phyloP scores from a whole-genome alignment of 2,329 filamentous ascomycete genomes.

The Cyphellophora europaea region DNA sequence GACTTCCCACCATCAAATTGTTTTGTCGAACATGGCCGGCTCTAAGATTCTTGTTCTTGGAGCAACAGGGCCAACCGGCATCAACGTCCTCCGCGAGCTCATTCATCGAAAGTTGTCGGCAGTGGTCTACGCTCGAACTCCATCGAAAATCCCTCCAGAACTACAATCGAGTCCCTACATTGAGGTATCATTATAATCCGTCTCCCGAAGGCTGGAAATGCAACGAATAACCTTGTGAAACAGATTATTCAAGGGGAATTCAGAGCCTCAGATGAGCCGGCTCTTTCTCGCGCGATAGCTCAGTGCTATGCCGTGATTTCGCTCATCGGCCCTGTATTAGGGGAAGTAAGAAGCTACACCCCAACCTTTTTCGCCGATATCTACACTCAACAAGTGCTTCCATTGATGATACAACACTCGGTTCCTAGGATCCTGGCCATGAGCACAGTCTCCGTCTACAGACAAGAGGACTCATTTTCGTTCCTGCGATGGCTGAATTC shows the following conservation, averaged over 20 bases:
- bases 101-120: not conserved
- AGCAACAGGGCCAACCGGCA: not conserved
- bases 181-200: too few relatives aligned
- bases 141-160: not conserved
- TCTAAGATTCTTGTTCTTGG: not conserved
- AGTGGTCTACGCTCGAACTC: not conserved
- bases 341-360: not conserved
- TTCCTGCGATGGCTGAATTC: not conserved
- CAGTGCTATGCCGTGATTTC: not conserved
- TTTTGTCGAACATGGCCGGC: not conserved
- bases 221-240: too few relatives aligned
- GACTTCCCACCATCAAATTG: too few relatives aligned
- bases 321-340: not conserved
- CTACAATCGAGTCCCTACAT: not conserved
- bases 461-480: not conserved
- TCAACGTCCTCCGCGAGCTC: constrained; percentile 1
- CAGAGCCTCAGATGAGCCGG: not conserved
- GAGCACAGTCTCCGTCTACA: not conserved
- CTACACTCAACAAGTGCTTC: not conserved
- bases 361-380: not conserved
- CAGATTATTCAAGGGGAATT: constrained; percentile 1
- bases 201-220: too few relatives aligned
- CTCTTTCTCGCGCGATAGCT: not conserved
- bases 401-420: not conserved
- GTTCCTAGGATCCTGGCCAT: not conserved